Conservation (phyloP, 108 stramenopile species). For the Cyclostephanos tholiformis region DNA sequence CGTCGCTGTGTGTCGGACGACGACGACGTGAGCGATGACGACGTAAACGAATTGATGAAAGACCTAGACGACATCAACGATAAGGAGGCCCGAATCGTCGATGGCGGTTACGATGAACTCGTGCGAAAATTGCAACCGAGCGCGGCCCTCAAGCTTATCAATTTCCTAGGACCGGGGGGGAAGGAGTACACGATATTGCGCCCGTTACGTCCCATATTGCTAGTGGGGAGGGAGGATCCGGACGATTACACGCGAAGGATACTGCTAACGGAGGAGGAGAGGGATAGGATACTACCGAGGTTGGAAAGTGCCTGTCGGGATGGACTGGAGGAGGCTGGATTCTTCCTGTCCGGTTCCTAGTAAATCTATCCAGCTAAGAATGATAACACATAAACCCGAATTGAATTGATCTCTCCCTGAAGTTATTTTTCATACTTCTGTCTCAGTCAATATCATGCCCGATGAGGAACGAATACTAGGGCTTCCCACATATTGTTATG, state of each 20-base stretch:
- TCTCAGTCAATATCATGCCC: too few relatives aligned
- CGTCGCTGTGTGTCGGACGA: conserved; percentile 13
- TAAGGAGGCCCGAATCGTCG: not conserved
- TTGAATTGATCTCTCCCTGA: too few relatives aligned
- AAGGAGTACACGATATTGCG: conserved; percentile 38
- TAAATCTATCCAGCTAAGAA: too few relatives aligned
- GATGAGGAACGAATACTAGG: too few relatives aligned
- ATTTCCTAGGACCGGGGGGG: conserved; percentile 32
- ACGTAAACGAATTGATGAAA: not conserved
- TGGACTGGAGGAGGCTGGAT: conserved; percentile 35
- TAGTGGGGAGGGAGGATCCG: conserved; percentile 47
- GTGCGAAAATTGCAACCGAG: conserved; percentile 38
- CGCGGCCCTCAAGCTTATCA: conserved; percentile 35
- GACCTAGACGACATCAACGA: not conserved
- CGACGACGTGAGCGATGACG: conserved; percentile 26
- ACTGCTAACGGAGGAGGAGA: conserved; percentile 42
- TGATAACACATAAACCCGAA: too few relatives aligned
- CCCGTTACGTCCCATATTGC: conserved; percentile 35
- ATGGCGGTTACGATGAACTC: conserved; percentile 21
- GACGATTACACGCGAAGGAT: conserved; percentile 47
- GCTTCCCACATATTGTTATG: too few relatives aligned
- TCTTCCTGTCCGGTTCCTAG: conserved; percentile 31
- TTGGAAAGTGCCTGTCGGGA: conserved; percentile 38
- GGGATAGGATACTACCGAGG: conserved; percentile 26
- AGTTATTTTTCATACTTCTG: too few relatives aligned